Percentiles rank a stretch among this genome's conserved stretches.
These are phyloP conservation scores for Aurifilum marmelostoma DNA, from an alignment of 2,329 filamentous ascomycete species.

Conservation along the genomic window DNA sequence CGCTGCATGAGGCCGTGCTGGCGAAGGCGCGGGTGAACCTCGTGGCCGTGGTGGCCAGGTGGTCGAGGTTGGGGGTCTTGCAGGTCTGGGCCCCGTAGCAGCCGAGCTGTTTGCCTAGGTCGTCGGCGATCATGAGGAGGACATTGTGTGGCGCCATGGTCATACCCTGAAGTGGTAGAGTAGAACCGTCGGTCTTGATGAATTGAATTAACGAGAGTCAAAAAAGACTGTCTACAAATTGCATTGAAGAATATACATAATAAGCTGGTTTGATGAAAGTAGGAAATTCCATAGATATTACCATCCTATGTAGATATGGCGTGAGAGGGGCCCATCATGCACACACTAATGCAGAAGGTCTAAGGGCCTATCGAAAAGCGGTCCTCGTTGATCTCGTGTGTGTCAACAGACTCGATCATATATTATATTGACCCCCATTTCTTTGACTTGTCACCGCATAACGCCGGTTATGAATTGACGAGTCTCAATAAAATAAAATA, in stretches of 20 bases:
- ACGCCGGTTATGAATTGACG: background rate
- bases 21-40: constrained; percentile 45
- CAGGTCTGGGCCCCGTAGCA: constrained; percentile 33
- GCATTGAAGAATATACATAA: too few relatives aligned
- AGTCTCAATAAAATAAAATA: background rate
- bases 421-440: background rate
- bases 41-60: constrained; percentile 41
- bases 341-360: constrained; percentile 36
- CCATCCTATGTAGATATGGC: too few relatives aligned
- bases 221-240: too few relatives aligned
- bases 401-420: background rate
- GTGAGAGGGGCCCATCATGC: too few relatives aligned
- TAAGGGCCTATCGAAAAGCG: constrained; percentile 38
- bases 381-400: too few relatives aligned
- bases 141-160: background rate
- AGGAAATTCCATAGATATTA: too few relatives aligned
- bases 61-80: constrained; percentile 45
- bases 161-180: too few relatives aligned
- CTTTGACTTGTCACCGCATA: too few relatives aligned
- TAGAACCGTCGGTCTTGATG: too few relatives aligned
- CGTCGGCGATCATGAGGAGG: constrained; percentile 9
- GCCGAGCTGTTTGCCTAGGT: constrained; percentile 5
- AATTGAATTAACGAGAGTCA: too few relatives aligned
- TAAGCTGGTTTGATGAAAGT: too few relatives aligned
- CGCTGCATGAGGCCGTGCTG: constrained; percentile 50